These are phyloP conservation scores for Lithocarpus polystachyus DNA, from an alignment of 306 rosid genomes.

Conservation along the genomic window DNA sequence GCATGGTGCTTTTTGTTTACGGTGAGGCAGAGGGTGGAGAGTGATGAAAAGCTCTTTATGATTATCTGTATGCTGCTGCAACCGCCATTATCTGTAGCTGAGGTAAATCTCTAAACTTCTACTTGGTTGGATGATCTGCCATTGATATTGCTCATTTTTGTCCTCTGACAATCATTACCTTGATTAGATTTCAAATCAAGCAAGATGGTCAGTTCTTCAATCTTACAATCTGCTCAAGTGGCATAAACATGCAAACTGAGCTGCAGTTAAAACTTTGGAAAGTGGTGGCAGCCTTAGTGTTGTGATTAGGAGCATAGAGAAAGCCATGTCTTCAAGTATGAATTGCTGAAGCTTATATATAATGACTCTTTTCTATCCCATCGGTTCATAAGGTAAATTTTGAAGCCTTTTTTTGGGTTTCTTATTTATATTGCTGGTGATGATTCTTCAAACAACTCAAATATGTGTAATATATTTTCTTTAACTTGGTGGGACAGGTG, in stretches of 20 bases:
- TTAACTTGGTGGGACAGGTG: neutral
- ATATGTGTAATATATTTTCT: neutral
- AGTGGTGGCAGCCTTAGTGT: constrained; percentile 60
- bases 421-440: neutral
- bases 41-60: constrained; percentile 89
- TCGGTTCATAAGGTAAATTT: neutral
- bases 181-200: constrained; percentile 88
- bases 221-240: constrained; percentile 91
- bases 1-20: constrained; percentile 89
- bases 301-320: constrained; percentile 82
- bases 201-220: constrained; percentile 93
- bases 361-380: neutral
- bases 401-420: neutral
- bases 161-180: constrained; percentile 12
- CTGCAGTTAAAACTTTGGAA: constrained; percentile 84
- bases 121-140: constrained; percentile 13
- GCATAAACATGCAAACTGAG: constrained; percentile 75
- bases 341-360: constrained; percentile 19
- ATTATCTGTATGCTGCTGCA: constrained; percentile 70
- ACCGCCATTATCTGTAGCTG: constrained; percentile 74
- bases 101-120: constrained; percentile 59
- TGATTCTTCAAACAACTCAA: neutral
- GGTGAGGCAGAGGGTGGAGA: constrained; percentile 99
- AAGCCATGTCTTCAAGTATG: constrained; percentile 49
- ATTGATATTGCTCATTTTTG: neutral